These are phyloP conservation scores for Melampsora americana DNA, from an alignment of 1,284 basidiomycete species.

Conservation along the genomic window DNA sequence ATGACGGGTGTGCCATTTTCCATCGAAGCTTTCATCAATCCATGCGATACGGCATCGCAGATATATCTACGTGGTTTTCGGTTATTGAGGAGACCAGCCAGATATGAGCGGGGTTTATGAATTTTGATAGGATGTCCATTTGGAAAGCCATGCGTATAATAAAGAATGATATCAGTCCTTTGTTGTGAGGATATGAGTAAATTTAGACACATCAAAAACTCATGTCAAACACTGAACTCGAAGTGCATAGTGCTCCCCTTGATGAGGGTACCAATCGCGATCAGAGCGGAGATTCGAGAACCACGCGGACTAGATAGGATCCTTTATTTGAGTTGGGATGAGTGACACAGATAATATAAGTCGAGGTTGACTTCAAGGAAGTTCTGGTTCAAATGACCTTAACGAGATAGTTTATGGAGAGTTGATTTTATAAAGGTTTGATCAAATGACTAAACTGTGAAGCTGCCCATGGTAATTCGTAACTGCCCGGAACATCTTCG, in stretches of 20 bases:
- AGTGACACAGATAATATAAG: neutral
- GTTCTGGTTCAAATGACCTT: neutral
- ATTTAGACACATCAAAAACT: neutral
- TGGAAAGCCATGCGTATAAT: neutral
- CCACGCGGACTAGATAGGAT: constrained; percentile 7
- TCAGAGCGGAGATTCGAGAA: constrained; percentile 70
- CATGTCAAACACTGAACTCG: constrained; percentile 58
- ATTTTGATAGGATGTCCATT: neutral
- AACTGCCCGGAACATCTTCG: constrained; percentile 27
- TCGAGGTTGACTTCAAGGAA: neutral
- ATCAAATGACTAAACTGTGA: neutral
- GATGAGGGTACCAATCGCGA: constrained; percentile 95
- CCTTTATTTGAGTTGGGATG: neutral
- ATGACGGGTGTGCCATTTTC: constrained; percentile 93
- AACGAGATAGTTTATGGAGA: neutral
- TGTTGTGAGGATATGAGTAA: neutral
- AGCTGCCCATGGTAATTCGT: constrained; percentile 35
- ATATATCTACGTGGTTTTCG: constrained; percentile 67
- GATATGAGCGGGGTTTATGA: too few relatives aligned
- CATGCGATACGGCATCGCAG: constrained; percentile 83
- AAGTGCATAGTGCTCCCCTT: constrained; percentile 97
- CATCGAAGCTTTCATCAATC: constrained; percentile 87
- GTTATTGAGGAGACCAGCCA: constrained; percentile 34
- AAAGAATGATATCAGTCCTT: neutral
- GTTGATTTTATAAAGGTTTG: neutral